phyloP scores from a whole-genome alignment of 805 yeast species.

The Yarrowia sp. region DNA sequence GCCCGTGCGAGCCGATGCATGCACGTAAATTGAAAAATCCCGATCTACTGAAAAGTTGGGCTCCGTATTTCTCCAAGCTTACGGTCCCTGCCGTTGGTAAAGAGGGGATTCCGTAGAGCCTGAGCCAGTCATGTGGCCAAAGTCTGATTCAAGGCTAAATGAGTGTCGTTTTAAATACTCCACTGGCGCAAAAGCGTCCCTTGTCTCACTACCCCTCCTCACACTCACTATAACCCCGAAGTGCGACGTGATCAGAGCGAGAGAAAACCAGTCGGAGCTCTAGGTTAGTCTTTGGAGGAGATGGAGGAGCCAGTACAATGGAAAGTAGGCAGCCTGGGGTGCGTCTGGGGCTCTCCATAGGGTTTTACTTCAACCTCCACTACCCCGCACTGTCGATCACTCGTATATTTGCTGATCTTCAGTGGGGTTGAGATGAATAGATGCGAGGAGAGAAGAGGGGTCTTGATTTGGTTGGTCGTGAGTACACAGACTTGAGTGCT shows the following conservation, averaged over 20 bases:
- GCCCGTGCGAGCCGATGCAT: constrained; percentile 13
- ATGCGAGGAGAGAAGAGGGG: no score
- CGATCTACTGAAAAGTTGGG: no score
- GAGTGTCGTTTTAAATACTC: no score
- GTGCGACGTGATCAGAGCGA: not conserved
- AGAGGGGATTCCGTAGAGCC: not conserved
- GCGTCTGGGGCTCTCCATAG: constrained; percentile 6
- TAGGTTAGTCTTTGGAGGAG: constrained; percentile 23
- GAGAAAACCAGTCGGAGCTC: constrained; percentile 4
- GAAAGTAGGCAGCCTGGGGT: constrained; percentile 11
- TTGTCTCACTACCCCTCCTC: constrained; percentile 26
- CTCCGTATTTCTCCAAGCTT: constrained; percentile 10
- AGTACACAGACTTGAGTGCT: no score
- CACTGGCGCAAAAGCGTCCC: not conserved
- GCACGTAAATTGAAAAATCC: not conserved
- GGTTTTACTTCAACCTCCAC: constrained; percentile 9
- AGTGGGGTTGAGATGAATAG: not conserved
- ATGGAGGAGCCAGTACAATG: constrained; percentile 15
- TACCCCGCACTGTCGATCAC: constrained; percentile 34
- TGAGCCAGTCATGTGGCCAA: constrained; percentile 3
- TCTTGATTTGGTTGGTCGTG: no score
- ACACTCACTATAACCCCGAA: not conserved
- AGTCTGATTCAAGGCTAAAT: not conserved
- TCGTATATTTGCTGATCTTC: constrained; percentile 25
- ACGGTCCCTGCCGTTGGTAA: constrained; percentile 1